Base-by-base conservation (phyloP, 2,329 filamentous ascomycete species). In the Colletotrichum cuscutae region DNA sequence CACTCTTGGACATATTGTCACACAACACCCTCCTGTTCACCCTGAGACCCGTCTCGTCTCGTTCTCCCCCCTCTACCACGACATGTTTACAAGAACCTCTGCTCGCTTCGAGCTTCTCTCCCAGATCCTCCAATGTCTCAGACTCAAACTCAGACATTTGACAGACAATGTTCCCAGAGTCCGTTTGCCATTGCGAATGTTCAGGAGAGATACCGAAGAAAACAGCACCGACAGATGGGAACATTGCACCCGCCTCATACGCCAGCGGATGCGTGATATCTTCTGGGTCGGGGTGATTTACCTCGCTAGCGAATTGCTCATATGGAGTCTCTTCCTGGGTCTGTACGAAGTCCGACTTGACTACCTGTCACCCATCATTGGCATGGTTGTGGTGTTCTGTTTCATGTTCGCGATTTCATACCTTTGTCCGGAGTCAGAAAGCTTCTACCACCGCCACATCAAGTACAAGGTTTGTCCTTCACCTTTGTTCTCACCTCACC, bases 301-400 rank as follows among this genome's bases (percentile, higher is more conserved):
- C 53, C 74, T 86, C 2, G 28, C 78, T 19, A 83, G 84, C 69
- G 84, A 88, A 75, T 74, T 88, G n/a, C 74, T 86, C 37, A 86
- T 87, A 24, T 87, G 84, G 77, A 83, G 80, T 2, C 77, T 88
- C 11, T 83, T 85, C 37, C 74, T 79, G 11, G 76, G 77, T 1
- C 77, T 88, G 19, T 75, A 80, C 11, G 74, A 75, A 0, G 78
- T 76, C 2, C 68, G 78, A 3, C 72, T 84, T n/a, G 79, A 84
- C 30, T 88, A 87, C 70, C 85, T 87, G 5, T 83, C 86, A 0
- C 82, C 86, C 7, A 85, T 89, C 56, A 68, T 86, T 37, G 85
- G 84, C 42, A 89, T 89, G 87, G 15, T 81, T 0, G 58, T 84
- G 19, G 78, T 84, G 0, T 85, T 85, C 58, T 68, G 75, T 0